These are phyloP conservation scores for Pseudogymnoascus sp. DNA, from an alignment of 2,329 filamentous ascomycete species.

Conservation along the genomic window DNA sequence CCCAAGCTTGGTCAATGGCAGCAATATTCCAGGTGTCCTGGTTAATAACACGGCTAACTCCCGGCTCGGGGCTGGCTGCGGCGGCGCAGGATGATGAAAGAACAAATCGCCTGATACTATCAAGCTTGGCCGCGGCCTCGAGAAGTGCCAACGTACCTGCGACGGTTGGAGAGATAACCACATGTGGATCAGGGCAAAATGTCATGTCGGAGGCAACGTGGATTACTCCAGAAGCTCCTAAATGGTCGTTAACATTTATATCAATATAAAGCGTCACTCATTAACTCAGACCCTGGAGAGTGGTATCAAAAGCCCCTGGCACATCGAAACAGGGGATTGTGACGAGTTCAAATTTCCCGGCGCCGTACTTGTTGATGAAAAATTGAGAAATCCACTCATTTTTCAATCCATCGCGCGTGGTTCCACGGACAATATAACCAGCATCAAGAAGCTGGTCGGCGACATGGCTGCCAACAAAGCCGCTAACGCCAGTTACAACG, in stretches of 20 bases:
- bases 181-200: not conserved
- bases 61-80: conserved; percentile 13
- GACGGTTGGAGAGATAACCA: conserved; percentile 6
- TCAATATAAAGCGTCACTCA: not conserved
- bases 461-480: conserved; percentile 38
- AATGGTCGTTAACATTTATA: not conserved
- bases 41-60: conserved; percentile 19
- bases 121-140: not conserved
- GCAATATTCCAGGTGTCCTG: conserved; percentile 29
- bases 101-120: conserved; percentile 30
- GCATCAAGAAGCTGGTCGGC: conserved; percentile 33
- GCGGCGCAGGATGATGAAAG: conserved; percentile 25
- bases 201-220: conserved; percentile 9
- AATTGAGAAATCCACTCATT: conserved; percentile 30
- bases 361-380: conserved; percentile 18
- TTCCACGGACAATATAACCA: conserved; percentile 39
- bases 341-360: conserved; percentile 32
- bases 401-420: conserved; percentile 31
- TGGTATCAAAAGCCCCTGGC: conserved; percentile 31
- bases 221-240: conserved; percentile 2
- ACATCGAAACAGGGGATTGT: conserved; percentile 33
- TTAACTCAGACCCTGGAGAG: not conserved
- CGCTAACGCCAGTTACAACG: conserved; percentile 40
- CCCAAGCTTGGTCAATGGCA: conserved; percentile 29
- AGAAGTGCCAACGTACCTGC: not conserved